These are phyloP conservation scores for Penicilliopsis zonata DNA, from an alignment of 495 filamentous ascomycete species.

Conservation along the genomic window DNA sequence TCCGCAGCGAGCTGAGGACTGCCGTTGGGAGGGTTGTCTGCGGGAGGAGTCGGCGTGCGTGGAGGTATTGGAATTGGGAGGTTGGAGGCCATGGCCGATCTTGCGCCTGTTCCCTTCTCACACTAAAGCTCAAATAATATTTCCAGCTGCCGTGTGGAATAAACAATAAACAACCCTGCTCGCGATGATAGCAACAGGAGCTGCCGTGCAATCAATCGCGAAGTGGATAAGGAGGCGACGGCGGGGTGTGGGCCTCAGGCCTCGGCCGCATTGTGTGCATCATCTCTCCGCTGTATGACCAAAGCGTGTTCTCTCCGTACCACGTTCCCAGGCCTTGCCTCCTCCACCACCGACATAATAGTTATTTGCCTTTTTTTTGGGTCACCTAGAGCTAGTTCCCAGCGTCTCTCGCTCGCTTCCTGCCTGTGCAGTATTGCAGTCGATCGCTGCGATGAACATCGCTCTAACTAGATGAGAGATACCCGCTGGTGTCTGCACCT, in stretches of 20 bases:
- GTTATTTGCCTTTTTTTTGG: too few species aligned
- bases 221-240: neutral
- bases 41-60: slow-evolving; percentile 56
- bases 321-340: neutral
- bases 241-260: neutral
- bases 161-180: too few species aligned
- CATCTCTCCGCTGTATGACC: neutral
- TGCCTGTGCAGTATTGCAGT: neutral
- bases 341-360: slow-evolving; percentile 1
- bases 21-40: slow-evolving; percentile 34
- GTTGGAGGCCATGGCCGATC: slow-evolving; percentile 45
- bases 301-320: neutral
- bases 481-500: slow-evolving; percentile 19
- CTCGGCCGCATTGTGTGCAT: neutral
- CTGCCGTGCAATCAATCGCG: too few species aligned
- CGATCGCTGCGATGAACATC: slow-evolving; percentile 8
- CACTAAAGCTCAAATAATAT: too few species aligned
- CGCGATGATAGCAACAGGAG: too few species aligned
- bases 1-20: slow-evolving; percentile 18
- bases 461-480: slow-evolving; percentile 10
- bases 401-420: neutral
- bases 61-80: slow-evolving; percentile 54
- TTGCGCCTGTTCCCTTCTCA: too few species aligned
- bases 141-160: too few species aligned
- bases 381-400: too few species aligned